Evolutionary conservation across 1,284 basidiomycete species (phyloP).

Genomic region (Trametes versicolor): DNA sequence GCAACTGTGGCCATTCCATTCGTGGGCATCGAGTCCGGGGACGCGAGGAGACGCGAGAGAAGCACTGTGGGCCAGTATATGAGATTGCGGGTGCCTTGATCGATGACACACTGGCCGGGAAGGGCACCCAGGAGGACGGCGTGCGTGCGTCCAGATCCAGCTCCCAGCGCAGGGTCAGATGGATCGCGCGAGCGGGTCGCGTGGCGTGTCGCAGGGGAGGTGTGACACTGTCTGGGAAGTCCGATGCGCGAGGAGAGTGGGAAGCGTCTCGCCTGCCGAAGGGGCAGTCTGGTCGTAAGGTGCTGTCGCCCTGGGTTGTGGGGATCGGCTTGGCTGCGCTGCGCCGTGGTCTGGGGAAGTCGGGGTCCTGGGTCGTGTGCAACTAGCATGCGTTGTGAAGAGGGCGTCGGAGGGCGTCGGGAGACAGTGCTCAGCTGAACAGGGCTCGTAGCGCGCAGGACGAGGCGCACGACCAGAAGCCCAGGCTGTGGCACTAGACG

Average conservation of each 20-base stretch:
- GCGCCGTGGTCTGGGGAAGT: neutral
- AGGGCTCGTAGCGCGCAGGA: slow-evolving; percentile 14
- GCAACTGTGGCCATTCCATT: neutral
- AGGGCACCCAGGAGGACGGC: slow-evolving; percentile 12
- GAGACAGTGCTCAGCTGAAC: slow-evolving; percentile 10
- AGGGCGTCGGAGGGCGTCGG: neutral
- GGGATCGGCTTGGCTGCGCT: slow-evolving; percentile 1
- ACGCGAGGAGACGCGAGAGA: slow-evolving; percentile 10
- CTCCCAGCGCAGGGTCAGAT: neutral
- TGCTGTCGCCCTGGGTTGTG: neutral
- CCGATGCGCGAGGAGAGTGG: neutral
- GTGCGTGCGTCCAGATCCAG: slow-evolving; percentile 10
- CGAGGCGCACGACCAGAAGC: slow-evolving; percentile 8
- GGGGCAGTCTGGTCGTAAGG: neutral
- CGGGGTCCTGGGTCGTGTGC: neutral
- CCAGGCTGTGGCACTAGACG: neutral
- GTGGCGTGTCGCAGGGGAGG: neutral
- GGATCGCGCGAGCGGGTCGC: slow-evolving; percentile 6
- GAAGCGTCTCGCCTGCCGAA: slow-evolving; percentile 6
- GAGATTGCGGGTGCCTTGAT: slow-evolving; percentile 26
- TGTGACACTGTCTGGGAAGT: slow-evolving; percentile 2
- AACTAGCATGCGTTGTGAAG: neutral
- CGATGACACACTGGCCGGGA: slow-evolving; percentile 14
- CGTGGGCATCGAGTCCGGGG: neutral
- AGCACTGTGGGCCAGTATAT: slow-evolving; percentile 16